These are phyloP conservation scores for Picea sitchensis DNA, from an alignment of 75 land plant species.

Conservation along the genomic window DNA sequence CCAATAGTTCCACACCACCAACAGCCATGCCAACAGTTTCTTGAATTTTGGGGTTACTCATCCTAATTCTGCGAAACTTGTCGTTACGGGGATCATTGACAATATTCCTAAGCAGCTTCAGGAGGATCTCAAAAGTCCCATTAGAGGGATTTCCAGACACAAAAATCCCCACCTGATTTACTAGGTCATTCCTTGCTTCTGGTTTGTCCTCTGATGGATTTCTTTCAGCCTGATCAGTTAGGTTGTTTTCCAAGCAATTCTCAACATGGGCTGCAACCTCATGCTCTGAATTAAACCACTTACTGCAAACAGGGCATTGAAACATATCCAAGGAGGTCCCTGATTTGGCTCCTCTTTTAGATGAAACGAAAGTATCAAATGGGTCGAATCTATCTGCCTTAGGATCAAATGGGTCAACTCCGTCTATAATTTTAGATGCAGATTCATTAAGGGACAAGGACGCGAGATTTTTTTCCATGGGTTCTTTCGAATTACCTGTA, in stretches of 20 bases:
- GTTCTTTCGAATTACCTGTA: background rate
- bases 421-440: background rate
- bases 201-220: background rate
- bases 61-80: conserved; percentile 66
- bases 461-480: background rate
- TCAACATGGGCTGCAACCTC: conserved; percentile 64
- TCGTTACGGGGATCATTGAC: conserved; percentile 53
- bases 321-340: conserved; percentile 27
- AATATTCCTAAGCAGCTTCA: conserved; percentile 61
- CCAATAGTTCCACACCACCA: conserved; percentile 74
- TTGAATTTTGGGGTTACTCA: conserved; percentile 74
- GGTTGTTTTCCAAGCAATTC: conserved; percentile 22
- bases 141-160: conserved; percentile 56
- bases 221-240: background rate
- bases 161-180: conserved; percentile 27
- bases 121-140: conserved; percentile 56
- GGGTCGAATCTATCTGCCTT: conserved; percentile 36
- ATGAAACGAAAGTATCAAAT: conserved; percentile 33
- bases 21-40: conserved; percentile 57
- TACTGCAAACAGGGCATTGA: conserved; percentile 66
- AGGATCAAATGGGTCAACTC: background rate
- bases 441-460: background rate
- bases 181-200: conserved; percentile 14
- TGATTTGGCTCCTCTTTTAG: conserved; percentile 16
- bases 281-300: conserved; percentile 39